Conservation (phyloP, 2,329 filamentous ascomycete species). For the Neofusicoccum laricinum region DNA sequence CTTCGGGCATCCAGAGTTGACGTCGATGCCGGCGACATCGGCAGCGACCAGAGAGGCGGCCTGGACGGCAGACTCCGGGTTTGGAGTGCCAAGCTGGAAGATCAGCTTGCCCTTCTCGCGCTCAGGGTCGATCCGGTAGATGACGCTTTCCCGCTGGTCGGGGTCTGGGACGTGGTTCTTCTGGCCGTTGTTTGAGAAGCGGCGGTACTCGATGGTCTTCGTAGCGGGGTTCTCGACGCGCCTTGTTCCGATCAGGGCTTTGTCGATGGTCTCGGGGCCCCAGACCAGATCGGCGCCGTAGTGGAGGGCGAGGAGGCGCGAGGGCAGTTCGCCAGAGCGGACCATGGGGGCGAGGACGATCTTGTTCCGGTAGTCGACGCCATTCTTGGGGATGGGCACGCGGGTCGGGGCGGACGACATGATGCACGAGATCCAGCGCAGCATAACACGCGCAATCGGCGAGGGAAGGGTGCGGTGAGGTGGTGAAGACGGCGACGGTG, state of each 20-base stretch:
- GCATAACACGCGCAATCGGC: neutral
- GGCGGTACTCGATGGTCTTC: conserved; percentile 80
- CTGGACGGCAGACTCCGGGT: conserved; percentile 76
- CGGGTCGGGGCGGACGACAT: conserved; percentile 41
- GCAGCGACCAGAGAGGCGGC: conserved; percentile 79
- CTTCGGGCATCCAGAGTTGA: conserved; percentile 98
- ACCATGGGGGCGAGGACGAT: conserved; percentile 97
- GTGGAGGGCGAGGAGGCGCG: conserved; percentile 80
- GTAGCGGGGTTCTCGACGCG: conserved; percentile 73
- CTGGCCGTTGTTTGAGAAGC: conserved; percentile 68
- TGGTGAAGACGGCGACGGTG: neutral
- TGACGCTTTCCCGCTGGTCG: conserved; percentile 57
- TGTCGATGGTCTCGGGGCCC: conserved; percentile 96
- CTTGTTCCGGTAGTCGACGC: conserved; percentile 91
- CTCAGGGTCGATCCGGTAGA: conserved; percentile 79
- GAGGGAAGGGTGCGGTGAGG: neutral
- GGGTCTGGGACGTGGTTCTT: conserved; percentile 53
- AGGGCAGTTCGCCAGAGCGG: conserved; percentile 91
- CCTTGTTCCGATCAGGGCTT: conserved; percentile 82
- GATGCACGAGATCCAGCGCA: conserved; percentile 13
- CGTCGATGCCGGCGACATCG: conserved; percentile 91
- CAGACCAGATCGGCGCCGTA: conserved; percentile 97
- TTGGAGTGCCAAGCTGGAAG: conserved; percentile 88
- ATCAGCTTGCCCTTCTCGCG: conserved; percentile 73
- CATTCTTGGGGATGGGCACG: conserved; percentile 81